Percentiles rank a stretch among this genome's conserved stretches.
Conservation (phyloP, 352 stramenopile genomes). For the Pythium brassicae region DNA sequence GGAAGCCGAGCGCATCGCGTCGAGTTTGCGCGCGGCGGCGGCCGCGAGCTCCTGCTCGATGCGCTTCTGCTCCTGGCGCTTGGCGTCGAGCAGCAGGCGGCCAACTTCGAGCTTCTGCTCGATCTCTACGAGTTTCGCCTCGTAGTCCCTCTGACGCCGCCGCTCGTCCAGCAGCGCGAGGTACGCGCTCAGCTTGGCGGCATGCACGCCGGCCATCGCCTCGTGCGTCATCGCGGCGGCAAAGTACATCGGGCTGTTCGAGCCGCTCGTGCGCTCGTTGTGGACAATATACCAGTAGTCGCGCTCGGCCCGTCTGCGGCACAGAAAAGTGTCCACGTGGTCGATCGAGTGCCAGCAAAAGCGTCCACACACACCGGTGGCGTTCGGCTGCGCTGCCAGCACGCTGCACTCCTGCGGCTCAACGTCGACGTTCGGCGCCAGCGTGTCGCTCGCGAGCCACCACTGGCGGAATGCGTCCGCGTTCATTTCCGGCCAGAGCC, state of each 20-base stretch:
- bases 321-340: constrained; percentile 23
- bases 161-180: constrained; percentile 38
- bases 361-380: constrained; percentile 47
- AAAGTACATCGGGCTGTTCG: constrained; percentile 43
- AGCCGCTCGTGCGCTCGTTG: constrained; percentile 35
- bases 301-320: constrained; percentile 40
- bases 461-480: constrained; percentile 51
- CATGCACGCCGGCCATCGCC: constrained; percentile 38
- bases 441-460: constrained; percentile 17
- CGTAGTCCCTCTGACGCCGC: constrained; percentile 40
- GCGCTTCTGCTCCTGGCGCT: constrained; percentile 58
- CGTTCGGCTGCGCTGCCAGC: constrained; percentile 46
- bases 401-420: constrained; percentile 44
- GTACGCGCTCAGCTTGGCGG: constrained; percentile 36
- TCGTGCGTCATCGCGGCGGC: constrained; percentile 51
- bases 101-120: constrained; percentile 63
- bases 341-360: constrained; percentile 65
- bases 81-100: constrained; percentile 46
- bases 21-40: constrained; percentile 18
- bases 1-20: neutral
- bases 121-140: constrained; percentile 54
- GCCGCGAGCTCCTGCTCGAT: constrained; percentile 47
- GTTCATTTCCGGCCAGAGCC: constrained; percentile 39
- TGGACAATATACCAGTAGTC: constrained; percentile 52
- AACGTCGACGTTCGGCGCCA: constrained; percentile 44